Base-by-base conservation (phyloP, 2,329 filamentous ascomycete species). In the Helicocarpus griseus region DNA sequence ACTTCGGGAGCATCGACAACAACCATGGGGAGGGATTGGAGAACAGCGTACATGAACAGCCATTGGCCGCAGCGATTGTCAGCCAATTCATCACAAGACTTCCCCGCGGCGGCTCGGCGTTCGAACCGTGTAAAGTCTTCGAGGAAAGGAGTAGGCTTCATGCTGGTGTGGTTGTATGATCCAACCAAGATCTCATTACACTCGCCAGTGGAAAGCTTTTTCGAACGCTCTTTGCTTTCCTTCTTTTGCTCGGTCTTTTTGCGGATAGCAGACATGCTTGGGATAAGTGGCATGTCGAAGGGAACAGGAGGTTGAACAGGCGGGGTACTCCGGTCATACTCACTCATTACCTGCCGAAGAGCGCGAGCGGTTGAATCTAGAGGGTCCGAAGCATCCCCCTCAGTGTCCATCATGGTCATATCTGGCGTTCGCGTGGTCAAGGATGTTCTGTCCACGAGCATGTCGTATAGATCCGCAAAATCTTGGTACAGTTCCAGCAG, bases 281-380 rank as follows among this genome's bases (percentile, higher is more conserved):
- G 91, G 22, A 94, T 69, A 57, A 83, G 79, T 2, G 93, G 91
- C 4, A 88, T 75, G 64, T 97, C 91, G 62, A 91, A 97, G 0
- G 93, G 91, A 51, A 97, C 82, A 0, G 91, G 89, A 0, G 93
- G 93, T 53, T 91, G 80, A 0, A 97, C 89, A 0, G 93, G 93
- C 1, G 91, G 89, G 13, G 85, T 87, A 7, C 87, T 91, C 54
- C 86, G 82, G 65, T 98, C 93, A 62, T 89, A 96, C 69, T 97
- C 91, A 58, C 80, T 83, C 56, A 96, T 76, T 11, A 96, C 79
- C 56, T 83, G 84, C 50, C 91, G 82, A 43, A 97, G 73, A 1
- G 87, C 88, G 36, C 83, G 78, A 24, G 81, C 75, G 9, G 80
- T 77, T 22, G 85, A 78, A 54, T 85, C 81, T 21, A 77, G 73